Percentiles rank a stretch among this genome's conserved stretches.
Conservation (phyloP, 495 filamentous ascomycete species). For the Talaromyces ruber region DNA sequence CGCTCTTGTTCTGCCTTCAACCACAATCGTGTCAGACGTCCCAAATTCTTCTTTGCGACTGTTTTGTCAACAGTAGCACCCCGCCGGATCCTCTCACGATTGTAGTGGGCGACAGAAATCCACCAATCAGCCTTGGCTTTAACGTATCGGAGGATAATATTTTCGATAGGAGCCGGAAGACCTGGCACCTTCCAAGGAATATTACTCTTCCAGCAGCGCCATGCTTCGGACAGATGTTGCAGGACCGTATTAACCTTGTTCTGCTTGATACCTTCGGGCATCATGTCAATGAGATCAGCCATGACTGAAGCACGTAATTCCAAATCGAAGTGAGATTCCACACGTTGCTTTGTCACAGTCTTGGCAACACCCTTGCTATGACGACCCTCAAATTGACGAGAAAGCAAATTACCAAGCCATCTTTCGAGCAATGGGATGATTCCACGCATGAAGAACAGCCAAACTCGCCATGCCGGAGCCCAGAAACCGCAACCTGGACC, state of each 20-base stretch:
- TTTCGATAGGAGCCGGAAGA: slow-evolving; percentile 92
- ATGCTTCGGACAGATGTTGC: slow-evolving; percentile 95
- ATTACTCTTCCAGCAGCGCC: slow-evolving; percentile 99
- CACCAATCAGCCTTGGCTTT: slow-evolving; percentile 99
- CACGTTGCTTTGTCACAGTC: slow-evolving; percentile 97
- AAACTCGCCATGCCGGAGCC: slow-evolving; percentile 98
- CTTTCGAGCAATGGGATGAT: slow-evolving; percentile 95
- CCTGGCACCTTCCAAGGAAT: slow-evolving; percentile 99
- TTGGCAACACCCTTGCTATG: slow-evolving; percentile 99
- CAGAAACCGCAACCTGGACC: slow-evolving; percentile 98
- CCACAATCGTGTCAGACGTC: slow-evolving; percentile 90
- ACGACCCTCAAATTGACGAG: slow-evolving; percentile 95
- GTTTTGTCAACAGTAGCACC: slow-evolving; percentile 98
- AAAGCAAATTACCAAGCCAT: slow-evolving; percentile 95
- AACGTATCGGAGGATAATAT: slow-evolving; percentile 95
- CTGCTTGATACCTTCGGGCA: slow-evolving; percentile 99
- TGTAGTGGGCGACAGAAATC: slow-evolving; percentile 98
- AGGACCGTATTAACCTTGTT: slow-evolving; percentile 98
- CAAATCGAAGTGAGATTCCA: slow-evolving; percentile 97
- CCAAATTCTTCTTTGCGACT: slow-evolving; percentile 98
- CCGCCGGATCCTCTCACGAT: slow-evolving; percentile 89
- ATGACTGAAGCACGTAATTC: slow-evolving; percentile 97
- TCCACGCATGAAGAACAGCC: slow-evolving; percentile 99
- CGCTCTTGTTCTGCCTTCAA: slow-evolving; percentile 97
- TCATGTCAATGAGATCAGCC: slow-evolving; percentile 99